Conservation (phyloP, 495 filamentous ascomycete genomes). For the Penicillium flavigenum region DNA sequence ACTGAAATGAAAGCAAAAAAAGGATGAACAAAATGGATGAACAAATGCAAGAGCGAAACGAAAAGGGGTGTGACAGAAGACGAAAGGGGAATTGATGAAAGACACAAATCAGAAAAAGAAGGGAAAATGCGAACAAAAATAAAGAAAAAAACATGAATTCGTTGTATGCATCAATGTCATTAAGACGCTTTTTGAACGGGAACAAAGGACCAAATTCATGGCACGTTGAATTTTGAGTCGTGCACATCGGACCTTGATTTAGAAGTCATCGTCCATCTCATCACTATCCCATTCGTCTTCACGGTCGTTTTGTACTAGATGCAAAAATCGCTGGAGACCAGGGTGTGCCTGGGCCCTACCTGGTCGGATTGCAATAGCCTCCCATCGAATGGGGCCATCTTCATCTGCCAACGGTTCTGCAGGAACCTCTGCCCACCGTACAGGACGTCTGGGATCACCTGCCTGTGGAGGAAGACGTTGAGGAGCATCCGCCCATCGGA, state of each 20-base stretch:
- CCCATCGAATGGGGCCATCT: background rate
- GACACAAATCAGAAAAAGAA: background rate
- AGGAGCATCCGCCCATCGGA: slow-evolving; percentile 4
- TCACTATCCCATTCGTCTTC: slow-evolving; percentile 67
- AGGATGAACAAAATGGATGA: no score
- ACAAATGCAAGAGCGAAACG: background rate
- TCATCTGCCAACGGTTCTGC: background rate
- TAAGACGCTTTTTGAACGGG: slow-evolving; percentile 3
- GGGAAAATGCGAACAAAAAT: background rate
- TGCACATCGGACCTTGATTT: slow-evolving; percentile 1
- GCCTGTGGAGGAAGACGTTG: background rate
- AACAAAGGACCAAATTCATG: background rate
- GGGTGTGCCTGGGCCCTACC: slow-evolving; percentile 12
- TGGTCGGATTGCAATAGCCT: background rate
- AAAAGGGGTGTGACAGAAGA: background rate
- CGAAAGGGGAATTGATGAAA: background rate
- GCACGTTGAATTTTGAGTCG: background rate
- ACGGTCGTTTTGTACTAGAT: slow-evolving; percentile 55
- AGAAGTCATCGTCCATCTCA: slow-evolving; percentile 52
- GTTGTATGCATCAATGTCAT: slow-evolving; percentile 7
- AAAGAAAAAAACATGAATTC: background rate
- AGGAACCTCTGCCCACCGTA: slow-evolving; percentile 4
- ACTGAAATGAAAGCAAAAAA: background rate
- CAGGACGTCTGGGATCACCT: slow-evolving; percentile 18
- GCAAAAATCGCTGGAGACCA: slow-evolving; percentile 54